Percentiles rank a stretch among this genome's conserved stretches.
Evolutionary conservation across 1,284 basidiomycete species (phyloP).

Genomic region (Erythrobasidium hasegawianum): DNA sequence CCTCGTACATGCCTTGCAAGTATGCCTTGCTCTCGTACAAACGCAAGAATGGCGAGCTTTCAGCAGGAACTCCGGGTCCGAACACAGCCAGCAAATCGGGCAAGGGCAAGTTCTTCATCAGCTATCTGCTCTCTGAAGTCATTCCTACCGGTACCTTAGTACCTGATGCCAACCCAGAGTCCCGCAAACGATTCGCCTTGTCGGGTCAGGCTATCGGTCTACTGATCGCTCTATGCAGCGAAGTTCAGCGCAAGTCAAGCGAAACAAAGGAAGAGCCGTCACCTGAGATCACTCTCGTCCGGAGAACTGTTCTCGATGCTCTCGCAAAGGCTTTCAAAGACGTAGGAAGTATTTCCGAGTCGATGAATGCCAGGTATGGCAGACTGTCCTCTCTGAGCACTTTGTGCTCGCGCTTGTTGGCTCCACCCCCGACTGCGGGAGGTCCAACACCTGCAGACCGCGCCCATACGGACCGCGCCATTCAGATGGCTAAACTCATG

Average conservation of each 20-base stretch:
- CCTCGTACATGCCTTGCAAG: conserved; percentile 91
- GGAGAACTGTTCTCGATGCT: conserved; percentile 85
- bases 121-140: conserved; percentile 45
- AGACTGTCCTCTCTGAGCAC: conserved; percentile 82
- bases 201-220: conserved; percentile 82
- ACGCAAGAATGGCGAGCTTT: conserved; percentile 6
- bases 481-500: conserved; percentile 98
- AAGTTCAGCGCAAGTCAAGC: conserved; percentile 57
- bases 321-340: conserved; percentile 86
- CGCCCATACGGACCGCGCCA: conserved; percentile 70
- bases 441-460: conserved; percentile 36
- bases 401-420: conserved; percentile 80
- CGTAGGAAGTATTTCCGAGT: conserved; percentile 57
- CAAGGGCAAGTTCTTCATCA: conserved; percentile 38
- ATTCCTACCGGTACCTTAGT: conserved; percentile 48
- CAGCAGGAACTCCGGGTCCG: background rate
- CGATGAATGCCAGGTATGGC: conserved; percentile 75
- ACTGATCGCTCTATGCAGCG: conserved; percentile 84
- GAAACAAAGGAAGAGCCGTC: conserved; percentile 62
- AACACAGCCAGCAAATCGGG: background rate
- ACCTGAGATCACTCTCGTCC: conserved; percentile 72
- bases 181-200: conserved; percentile 53
- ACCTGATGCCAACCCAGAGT: conserved; percentile 43
- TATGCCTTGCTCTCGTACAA: conserved; percentile 58
- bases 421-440: conserved; percentile 62